Base-by-base conservation (phyloP, 2,329 filamentous ascomycete species). In the Trichophyton rubrum region DNA sequence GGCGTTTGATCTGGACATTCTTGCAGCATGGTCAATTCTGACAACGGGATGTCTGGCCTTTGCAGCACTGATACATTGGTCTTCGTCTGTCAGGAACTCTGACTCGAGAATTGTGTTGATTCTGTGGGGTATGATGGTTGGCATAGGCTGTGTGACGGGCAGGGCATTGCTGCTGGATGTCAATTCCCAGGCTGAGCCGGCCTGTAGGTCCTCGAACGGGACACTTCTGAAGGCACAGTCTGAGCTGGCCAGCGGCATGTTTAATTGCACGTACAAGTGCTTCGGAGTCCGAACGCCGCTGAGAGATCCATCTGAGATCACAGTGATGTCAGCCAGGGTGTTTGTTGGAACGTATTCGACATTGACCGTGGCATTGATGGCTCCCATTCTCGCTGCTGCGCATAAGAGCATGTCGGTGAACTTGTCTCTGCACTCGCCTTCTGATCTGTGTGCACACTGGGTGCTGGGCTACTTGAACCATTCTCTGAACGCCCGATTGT, bases 181-280 rank as follows among this genome's bases (percentile, higher is more conserved):
- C 9, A 53, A 59, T 13, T 58, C 60, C 2, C 30, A 58, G 20
- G 61, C 64, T n/a, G 66, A 67, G 40, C 64, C 64, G 5, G 66
- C 66, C 9, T 68, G 66, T 43, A 64, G 64, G 47, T 67, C 66
- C 9, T 58, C 64, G 4, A 35, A 49, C 1, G 66, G 67, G n/a
- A 56, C 56, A 27, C 60, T 68, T 33, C 60, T 68, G 43, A 65
- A 61, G 22, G 65, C 60, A 38, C 62, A 53, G 5, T 60, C 61
- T 24, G 59, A 68, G 35, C 56, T 66, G 8, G 60, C 62, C 30
- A 63, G 64, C 38, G 59, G 60, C 6, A 58, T 64, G 4, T 69
- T 69, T 62, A 67, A 68, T 43, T 67, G 67, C 62, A 66, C 67
- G 2, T 69, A 70, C 49, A 61, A 66, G 49, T 70, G 68, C 53